Evolutionary conservation across 192 early-diverging fungal species (phyloP), one percentile per base, ranked within the genome.

Genomic region (Coemansia erecta): DNA sequence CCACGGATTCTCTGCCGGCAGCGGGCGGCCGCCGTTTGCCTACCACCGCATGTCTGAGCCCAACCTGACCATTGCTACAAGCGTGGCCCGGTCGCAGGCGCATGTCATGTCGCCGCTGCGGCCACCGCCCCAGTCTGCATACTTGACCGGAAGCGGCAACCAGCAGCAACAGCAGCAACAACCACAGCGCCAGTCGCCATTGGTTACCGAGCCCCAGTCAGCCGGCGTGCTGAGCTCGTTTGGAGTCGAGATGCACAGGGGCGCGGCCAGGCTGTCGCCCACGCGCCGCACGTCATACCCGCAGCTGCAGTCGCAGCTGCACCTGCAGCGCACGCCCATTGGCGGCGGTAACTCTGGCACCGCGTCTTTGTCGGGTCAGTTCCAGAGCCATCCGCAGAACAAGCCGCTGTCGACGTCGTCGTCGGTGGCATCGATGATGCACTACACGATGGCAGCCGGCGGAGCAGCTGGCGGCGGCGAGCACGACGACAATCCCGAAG

Each of bases 31-130:
- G 33, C 61, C 61, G 3, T n/a, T 61, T 24, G 46, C 57, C n/a
- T 63, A 70, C 8, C 73, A 76, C 42, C 67, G 73, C n/a, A 62
- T 76, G 73, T 76, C 73, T 4, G 73, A 76, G 50, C 67, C 73
- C 21, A 76, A 62, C 21, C 19, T 75, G 50, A 18, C 39, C 0
- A 17, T 17, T 31, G 28, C 28, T 5, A 31, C 28, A 7, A 31
- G 28, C 7, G 28, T 31, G 28, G 28, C 28, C 28, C 28, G 28
- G 28, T 31, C 28, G 28, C 28, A 31, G 28, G 28, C 28, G 4
- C 28, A 31, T 7, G 28, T 31, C 28, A 31, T 31, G 28, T 31
- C 28, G 28, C 28, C 28, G 28, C 28, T 31, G 7, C 28, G 28
- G 7, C 28, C 28, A 7, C 28, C 28, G 2, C 28, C 28, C 4